Base-by-base conservation (phyloP, 805 yeast genomes). In the Spathaspora gorwiae region DNA sequence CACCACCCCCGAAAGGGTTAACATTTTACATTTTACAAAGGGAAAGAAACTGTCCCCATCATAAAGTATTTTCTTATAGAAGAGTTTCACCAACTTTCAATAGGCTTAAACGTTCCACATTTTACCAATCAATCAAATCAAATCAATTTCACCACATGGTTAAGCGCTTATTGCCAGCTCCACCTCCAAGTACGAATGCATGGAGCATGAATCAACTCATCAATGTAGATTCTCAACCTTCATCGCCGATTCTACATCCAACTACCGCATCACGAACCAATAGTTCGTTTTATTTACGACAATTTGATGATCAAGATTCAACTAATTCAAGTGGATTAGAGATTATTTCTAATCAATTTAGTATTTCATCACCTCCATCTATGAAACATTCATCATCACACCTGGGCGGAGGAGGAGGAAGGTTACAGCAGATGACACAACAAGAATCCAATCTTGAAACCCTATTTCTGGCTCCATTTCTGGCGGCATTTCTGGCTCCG, bases 151-250 rank as follows among this genome's bases (percentile, higher is more conserved):
- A n/a, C 24, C 24, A 39, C 12, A 36, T 33, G 10, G 29, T 42
- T 24, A 41, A 43, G 34, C 42, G 44, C 30, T 39, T 48, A 27
- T 29, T 15, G 13, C 52, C 52, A 3, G 52, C 52, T 15, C 48
- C 50, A 15, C 45, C 42, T 13, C 52, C 52, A 15, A 26, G 6
- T 10, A 33, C 38, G 19, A 48, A 48, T 37, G 45, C 52, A 6
- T 48, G 52, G 52, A 11, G 19, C 19, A 19, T 42, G 37, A 48
- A 48, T 30, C 34, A 37, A 29, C 43, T 46, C 19, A 38, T 45
- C 12, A 30, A 37, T 34, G 12, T 11, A 3, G 32, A 29, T 29
- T 29, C 32, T 9, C 12, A 29, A 29, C 10, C 30, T 2, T 13
- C 39, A 26, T 24, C 32, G 3, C 38, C 13, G 7, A 12, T 38